phyloP scores from a whole-genome alignment of 257 asterid genomes.

The Voacanga thouarsii region DNA sequence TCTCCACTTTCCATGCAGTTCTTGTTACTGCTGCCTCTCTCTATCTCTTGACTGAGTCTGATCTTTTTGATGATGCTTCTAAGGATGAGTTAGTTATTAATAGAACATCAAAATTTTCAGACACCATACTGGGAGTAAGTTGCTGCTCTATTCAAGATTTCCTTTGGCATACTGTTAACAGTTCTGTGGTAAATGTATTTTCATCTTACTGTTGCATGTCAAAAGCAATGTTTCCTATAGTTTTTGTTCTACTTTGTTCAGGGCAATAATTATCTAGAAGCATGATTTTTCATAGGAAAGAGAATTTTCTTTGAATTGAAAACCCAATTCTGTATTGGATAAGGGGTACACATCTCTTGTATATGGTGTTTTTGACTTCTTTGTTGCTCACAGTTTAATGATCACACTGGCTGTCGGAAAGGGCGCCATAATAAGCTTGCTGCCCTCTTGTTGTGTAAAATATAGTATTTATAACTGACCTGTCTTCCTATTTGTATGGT shows the following conservation, averaged over 20 bases:
- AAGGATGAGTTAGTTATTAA: conserved; percentile 42
- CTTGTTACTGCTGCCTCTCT: conserved; percentile 62
- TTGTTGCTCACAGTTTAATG: too few relatives aligned
- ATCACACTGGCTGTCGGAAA: not conserved
- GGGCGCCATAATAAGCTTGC: not conserved
- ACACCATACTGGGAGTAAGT: conserved; percentile 75
- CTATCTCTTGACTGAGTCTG: conserved; percentile 60
- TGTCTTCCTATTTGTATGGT: conserved; percentile 1
- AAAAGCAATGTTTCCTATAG: not conserved
- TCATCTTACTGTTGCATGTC: not conserved
- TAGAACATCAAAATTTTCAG: conserved; percentile 61
- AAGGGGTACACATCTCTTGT: not conserved
- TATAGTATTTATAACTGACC: not conserved
- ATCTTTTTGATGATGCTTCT: conserved; percentile 45
- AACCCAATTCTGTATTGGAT: too few relatives aligned
- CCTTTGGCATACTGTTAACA: not conserved
- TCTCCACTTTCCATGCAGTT: conserved; percentile 88
- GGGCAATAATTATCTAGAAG: not conserved
- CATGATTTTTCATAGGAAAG: not conserved
- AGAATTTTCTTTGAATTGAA: not conserved
- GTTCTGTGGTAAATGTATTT: not conserved
- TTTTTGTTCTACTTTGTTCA: not conserved
- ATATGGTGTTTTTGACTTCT: not conserved
- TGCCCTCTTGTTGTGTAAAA: not conserved
- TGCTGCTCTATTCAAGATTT: not conserved